Percentiles rank a stretch among this genome's conserved stretches.
Conservation (phyloP, 2,329 filamentous ascomycete species). For the Colletotrichum cereale region DNA sequence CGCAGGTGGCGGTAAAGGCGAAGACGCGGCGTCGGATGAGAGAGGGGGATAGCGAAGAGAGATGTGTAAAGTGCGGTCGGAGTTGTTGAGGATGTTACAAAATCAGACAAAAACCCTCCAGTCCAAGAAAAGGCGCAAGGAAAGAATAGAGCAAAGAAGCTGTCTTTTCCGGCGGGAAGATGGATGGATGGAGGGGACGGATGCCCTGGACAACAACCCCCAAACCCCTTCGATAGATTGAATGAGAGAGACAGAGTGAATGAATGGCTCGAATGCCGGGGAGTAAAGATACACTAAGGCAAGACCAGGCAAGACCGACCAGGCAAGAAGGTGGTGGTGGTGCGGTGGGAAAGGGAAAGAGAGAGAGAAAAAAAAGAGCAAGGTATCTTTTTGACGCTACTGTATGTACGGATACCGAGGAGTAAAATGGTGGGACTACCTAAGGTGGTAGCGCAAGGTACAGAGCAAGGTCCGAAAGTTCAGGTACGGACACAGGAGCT, state of each 20-base stretch:
- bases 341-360: not conserved
- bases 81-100: not conserved
- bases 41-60: not conserved
- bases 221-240: not conserved
- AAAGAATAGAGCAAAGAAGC: conserved; percentile 6
- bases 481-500: not conserved
- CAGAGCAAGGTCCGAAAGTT: not conserved
- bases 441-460: not conserved
- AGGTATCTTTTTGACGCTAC: conserved; percentile 4
- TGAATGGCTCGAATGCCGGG: conserved; percentile 12
- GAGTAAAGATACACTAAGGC: conserved; percentile 9
- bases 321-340: conserved; percentile 2
- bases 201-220: conserved; percentile 3
- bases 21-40: not conserved
- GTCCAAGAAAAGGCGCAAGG: not conserved
- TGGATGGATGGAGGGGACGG: conserved; percentile 3
- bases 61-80: not conserved
- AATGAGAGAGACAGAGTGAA: not conserved
- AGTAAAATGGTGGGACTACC: not conserved
- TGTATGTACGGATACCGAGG: not conserved
- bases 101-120: not conserved
- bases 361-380: not conserved
- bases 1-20: not conserved
- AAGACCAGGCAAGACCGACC: conserved; percentile 6
- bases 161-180: not conserved